These are phyloP conservation scores for Vitis labrusca DNA, from an alignment of 164 flowering plant species.

Conservation along the genomic window DNA sequence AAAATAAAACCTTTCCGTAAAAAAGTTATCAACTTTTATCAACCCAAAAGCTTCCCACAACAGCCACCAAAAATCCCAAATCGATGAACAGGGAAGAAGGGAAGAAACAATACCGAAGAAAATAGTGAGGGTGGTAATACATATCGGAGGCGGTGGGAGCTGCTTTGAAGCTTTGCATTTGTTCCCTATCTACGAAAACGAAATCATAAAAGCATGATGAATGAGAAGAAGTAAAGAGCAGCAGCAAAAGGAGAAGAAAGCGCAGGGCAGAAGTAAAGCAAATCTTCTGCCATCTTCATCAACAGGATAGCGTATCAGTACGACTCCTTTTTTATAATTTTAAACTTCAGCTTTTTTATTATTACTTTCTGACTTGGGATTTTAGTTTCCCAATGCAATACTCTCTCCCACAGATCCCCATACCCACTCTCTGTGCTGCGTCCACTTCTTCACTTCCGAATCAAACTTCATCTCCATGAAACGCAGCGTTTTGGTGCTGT, in stretches of 20 bases:
- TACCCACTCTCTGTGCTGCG: neutral
- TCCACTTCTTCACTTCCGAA: slow-evolving; percentile 3
- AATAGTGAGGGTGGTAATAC: slow-evolving; percentile 50
- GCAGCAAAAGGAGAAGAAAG: neutral
- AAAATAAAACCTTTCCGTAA: neutral
- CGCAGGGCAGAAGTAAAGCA: neutral
- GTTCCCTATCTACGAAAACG: neutral
- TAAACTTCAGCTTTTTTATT: slow-evolving; percentile 22
- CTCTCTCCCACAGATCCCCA: slow-evolving; percentile 2
- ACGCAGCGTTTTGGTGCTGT: no score
- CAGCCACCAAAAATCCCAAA: neutral
- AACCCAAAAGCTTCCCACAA: neutral
- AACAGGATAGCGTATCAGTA: slow-evolving; percentile 38
- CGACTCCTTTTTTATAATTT: slow-evolving; percentile 19
- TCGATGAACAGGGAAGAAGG: neutral
- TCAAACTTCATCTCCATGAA: neutral
- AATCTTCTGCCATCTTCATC: slow-evolving; percentile 29
- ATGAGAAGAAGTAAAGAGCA: neutral
- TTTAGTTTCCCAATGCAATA: slow-evolving; percentile 41
- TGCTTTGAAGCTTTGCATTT: slow-evolving; percentile 46
- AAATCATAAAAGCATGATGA: neutral
- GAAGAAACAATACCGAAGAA: slow-evolving; percentile 24
- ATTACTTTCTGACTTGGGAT: slow-evolving; percentile 50
- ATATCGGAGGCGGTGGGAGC: slow-evolving; percentile 32
- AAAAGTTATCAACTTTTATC: neutral